These are phyloP conservation scores for Wallacemonas sp. DNA, from an alignment of 208 protist genomes.

Conservation along the genomic window DNA sequence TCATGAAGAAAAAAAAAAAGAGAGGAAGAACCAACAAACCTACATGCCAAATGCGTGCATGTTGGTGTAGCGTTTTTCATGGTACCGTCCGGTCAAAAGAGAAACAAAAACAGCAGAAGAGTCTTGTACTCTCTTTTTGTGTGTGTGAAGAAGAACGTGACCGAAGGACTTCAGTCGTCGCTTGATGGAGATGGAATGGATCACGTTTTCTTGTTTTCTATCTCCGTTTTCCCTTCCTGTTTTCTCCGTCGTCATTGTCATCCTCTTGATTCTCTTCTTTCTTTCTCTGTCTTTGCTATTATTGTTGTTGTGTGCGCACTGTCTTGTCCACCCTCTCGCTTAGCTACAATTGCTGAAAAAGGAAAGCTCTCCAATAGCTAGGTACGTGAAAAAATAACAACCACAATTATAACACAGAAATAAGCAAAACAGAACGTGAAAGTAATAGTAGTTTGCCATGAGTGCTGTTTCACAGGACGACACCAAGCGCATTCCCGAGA, in stretches of 20 bases:
- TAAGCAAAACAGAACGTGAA: background rate
- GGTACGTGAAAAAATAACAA: too few species aligned
- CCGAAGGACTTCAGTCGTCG: too few species aligned
- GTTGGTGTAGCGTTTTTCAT: too few species aligned
- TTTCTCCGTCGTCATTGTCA: too few species aligned
- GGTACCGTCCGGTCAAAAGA: too few species aligned
- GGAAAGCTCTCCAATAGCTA: too few species aligned
- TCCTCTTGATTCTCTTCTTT: constrained; percentile 1
- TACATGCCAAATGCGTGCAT: background rate
- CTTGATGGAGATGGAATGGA: too few species aligned
- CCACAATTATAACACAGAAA: background rate
- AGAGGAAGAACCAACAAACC: background rate
- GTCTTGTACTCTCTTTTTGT: background rate
- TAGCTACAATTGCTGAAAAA: too few species aligned
- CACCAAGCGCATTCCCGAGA: constrained; percentile 33
- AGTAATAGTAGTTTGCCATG: background rate
- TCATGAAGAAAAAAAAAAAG: background rate
- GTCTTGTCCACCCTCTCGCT: too few species aligned
- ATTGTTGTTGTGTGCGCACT: background rate
- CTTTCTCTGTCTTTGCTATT: constrained; percentile 15
- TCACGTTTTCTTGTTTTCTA: background rate
- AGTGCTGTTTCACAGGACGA: background rate
- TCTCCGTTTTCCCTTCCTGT: background rate
- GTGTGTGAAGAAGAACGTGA: background rate
- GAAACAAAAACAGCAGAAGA: background rate